Percentiles rank a stretch among this genome's conserved stretches.
Evolutionary conservation across 257 asterid genomes (phyloP).

Genomic region (Eucommia ulmoides): DNA sequence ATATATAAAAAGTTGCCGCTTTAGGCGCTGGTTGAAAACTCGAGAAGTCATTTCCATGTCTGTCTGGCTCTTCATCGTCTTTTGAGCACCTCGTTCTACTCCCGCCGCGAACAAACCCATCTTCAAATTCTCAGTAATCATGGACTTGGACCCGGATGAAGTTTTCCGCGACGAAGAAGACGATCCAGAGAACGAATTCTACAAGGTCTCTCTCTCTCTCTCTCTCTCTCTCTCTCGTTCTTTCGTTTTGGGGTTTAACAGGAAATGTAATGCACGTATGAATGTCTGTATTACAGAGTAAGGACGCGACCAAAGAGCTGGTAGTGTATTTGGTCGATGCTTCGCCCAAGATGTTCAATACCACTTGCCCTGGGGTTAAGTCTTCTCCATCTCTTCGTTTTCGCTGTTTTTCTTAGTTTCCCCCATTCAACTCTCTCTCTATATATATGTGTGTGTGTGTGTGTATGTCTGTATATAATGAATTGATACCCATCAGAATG

Average conservation of each 20-base stretch:
- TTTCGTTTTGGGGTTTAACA: background rate
- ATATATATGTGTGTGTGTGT: no score
- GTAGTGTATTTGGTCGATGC: slow-evolving; percentile 80
- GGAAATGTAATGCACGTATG: background rate
- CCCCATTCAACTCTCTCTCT: background rate
- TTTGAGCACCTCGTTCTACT: no score
- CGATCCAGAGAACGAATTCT: slow-evolving; percentile 50
- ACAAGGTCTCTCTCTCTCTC: slow-evolving; percentile 21
- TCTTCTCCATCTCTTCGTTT: background rate
- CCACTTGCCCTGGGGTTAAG: slow-evolving; percentile 40
- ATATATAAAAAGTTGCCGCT: no score
- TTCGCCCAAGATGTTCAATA: slow-evolving; percentile 86
- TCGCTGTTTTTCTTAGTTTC: no score
- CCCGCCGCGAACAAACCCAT: no score
- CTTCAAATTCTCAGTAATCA: no score
- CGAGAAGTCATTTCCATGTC: no score
- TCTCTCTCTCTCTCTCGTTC: slow-evolving; percentile 3
- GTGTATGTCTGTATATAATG: no score
- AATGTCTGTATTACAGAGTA: slow-evolving; percentile 36
- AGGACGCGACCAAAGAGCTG: slow-evolving; percentile 51
- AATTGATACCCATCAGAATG: no score
- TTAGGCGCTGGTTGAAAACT: no score
- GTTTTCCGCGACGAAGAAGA: slow-evolving; percentile 78
- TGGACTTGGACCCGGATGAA: slow-evolving; percentile 94
- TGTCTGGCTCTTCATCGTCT: no score